Evolutionary conservation across 768 basidiomycete species (phyloP).

Genomic region (Termitomyces titanicus): DNA sequence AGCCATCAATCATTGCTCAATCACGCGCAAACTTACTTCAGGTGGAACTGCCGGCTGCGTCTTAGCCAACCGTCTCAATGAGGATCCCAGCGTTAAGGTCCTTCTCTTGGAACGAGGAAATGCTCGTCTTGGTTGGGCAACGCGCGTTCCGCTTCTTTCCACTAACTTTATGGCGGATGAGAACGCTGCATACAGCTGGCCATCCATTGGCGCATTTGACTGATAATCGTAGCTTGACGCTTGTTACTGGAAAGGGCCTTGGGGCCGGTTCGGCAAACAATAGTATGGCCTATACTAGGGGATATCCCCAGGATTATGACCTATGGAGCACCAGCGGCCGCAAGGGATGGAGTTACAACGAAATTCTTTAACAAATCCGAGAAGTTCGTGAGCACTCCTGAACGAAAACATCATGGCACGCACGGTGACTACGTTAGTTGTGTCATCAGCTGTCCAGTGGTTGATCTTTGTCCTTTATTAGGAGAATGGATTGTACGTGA

Average conservation of each 20-base stretch:
- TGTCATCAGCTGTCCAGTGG: too few species aligned
- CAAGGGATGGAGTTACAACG: constrained; percentile 24
- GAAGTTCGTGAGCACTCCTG: neutral
- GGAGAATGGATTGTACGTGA: constrained; percentile 8
- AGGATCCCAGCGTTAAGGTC: constrained; percentile 24
- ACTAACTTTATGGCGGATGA: constrained; percentile 17
- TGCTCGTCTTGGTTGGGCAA: constrained; percentile 24
- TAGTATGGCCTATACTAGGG: constrained; percentile 24
- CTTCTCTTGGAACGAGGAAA: constrained; percentile 33
- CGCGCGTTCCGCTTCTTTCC: constrained; percentile 31
- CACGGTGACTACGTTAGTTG: neutral
- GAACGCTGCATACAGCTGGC: constrained; percentile 14
- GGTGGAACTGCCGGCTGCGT: constrained; percentile 39
- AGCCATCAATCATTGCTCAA: neutral
- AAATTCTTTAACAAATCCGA: constrained; percentile 26
- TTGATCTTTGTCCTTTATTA: too few species aligned
- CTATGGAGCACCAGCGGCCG: constrained; percentile 21
- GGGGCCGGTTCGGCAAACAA: constrained; percentile 28
- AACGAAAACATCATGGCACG: neutral
- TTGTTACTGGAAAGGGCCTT: constrained; percentile 24
- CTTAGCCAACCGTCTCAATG: constrained; percentile 33
- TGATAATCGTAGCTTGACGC: constrained; percentile 6
- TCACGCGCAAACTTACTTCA: neutral
- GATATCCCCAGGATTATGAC: constrained; percentile 26
- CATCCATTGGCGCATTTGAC: constrained; percentile 8